Evolutionary conservation across 345 rosid species (phyloP), one percentile per base, ranked within the genome.

Genomic region (Turnera subulata): DNA sequence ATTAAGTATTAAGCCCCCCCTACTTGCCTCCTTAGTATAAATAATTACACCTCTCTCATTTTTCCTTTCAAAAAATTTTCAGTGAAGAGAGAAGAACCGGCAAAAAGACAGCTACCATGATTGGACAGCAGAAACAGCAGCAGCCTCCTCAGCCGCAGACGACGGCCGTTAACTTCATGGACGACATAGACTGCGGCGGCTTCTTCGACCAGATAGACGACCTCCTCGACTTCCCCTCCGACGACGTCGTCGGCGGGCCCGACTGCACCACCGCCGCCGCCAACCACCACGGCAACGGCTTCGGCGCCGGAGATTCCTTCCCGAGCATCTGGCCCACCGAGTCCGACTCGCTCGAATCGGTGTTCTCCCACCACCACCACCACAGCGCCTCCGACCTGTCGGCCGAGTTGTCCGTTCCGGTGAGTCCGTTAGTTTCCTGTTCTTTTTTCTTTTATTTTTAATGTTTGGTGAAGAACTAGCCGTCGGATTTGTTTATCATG

Each of bases 151-250:
- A 80, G 45, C 12, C 19, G 13, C 64, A 58, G 76, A 79, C 19
- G 12, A 33, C 45, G 16, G n/a, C 6, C 13, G 16, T 29, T 16
- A 11, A 4, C 75, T 78, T 81, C 75, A 61, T 70, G n/a, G 99
- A 88, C 45, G 95, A 90, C 69, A 74, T 86, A 24, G 97, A 90
- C 66, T 94, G 92, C 75, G 89, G 88, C 26, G 82, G 85, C 82
- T 90, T 90, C 89, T 88, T 94, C 70, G 96, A 90, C 68, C 88
- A 87, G 69, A 89, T 93, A 62, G 99, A 93, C 47, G 95, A 93
- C 67, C 65, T 92, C 46, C 79, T 89, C 55, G 93, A 92, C 53
- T 84, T 92, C 55, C 91, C 98, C 55, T 56, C 66, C 64, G 95
- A 82, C 47, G 97, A 89, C 24, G 65, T 82, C 19, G 73, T 78